Percentiles rank a stretch among this genome's conserved stretches.
Conservation (phyloP, 768 basidiomycete genomes). For the Aureoboletus auriporus region DNA sequence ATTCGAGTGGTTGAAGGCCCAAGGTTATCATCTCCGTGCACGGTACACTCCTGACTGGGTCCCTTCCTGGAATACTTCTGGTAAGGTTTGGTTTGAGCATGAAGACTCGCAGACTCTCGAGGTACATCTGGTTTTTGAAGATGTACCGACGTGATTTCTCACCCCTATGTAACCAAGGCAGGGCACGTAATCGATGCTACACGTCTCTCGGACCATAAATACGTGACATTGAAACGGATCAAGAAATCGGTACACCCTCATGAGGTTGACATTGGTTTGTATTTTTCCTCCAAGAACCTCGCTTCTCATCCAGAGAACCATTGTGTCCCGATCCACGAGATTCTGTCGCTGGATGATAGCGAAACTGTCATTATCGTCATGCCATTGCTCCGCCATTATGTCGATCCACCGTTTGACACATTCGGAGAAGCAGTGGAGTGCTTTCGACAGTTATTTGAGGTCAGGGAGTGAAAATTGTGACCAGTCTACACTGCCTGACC, state of each 20-base stretch:
- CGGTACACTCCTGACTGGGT: too few species aligned
- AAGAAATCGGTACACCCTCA: slow-evolving; percentile 7
- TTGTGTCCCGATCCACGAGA: slow-evolving; percentile 30
- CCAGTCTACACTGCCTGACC: too few species aligned
- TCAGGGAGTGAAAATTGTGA: too few species aligned
- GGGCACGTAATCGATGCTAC: slow-evolving; percentile 22
- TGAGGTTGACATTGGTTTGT: slow-evolving; percentile 25
- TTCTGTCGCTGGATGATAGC: slow-evolving; percentile 7
- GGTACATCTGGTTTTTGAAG: too few species aligned
- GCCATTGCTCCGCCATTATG: slow-evolving; percentile 3
- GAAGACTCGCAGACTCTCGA: too few species aligned
- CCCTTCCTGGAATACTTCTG: too few species aligned
- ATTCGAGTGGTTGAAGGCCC: too few species aligned
- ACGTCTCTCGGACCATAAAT: slow-evolving; percentile 20
- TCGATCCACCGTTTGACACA: slow-evolving; percentile 21
- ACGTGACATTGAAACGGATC: slow-evolving; percentile 29
- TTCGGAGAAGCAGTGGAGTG: slow-evolving; percentile 33
- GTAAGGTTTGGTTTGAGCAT: too few species aligned
- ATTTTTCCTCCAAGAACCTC: slow-evolving; percentile 9
- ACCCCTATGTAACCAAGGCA: too few species aligned
- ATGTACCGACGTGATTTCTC: too few species aligned
- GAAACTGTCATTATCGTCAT: slow-evolving; percentile 1
- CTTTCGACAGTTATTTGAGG: slow-evolving; percentile 32
- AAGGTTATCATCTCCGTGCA: too few species aligned
- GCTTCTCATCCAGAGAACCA: slow-evolving; percentile 24